phyloP scores from a whole-genome alignment of 768 basidiomycete genomes.

The Podaxis rugospora region DNA sequence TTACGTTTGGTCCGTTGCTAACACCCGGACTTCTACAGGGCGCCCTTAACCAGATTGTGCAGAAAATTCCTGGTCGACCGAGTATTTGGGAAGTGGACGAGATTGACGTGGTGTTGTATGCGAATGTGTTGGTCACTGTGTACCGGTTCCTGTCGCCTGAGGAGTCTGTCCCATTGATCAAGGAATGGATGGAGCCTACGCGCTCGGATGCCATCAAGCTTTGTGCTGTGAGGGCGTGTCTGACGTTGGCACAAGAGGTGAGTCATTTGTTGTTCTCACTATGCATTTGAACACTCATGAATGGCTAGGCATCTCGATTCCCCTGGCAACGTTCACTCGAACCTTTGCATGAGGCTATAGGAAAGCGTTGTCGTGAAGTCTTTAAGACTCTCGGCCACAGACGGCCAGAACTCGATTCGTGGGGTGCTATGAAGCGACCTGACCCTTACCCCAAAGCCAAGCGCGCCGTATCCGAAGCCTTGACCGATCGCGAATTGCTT shows the following conservation, averaged over 20 bases:
- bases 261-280: conserved; percentile 9
- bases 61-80: conserved; percentile 10
- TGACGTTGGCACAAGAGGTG: conserved; percentile 68
- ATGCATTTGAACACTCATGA: background rate
- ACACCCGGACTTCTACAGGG: conserved; percentile 16
- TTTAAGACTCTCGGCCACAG: conserved; percentile 40
- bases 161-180: conserved; percentile 58
- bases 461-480: conserved; percentile 47
- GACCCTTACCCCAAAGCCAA: conserved; percentile 59
- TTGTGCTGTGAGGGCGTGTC: conserved; percentile 67
- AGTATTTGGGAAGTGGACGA: conserved; percentile 65
- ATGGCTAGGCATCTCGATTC: conserved; percentile 43
- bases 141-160: conserved; percentile 67
- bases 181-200: conserved; percentile 66
- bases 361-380: conserved; percentile 47
- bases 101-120: conserved; percentile 72
- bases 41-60: conserved; percentile 10
- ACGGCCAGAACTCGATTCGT: conserved; percentile 58
- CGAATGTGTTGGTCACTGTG: conserved; percentile 67
- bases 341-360: conserved; percentile 41
- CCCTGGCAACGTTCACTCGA: conserved; percentile 53
- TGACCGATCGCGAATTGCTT: conserved; percentile 67
- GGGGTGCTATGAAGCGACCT: conserved; percentile 49
- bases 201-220: conserved; percentile 80
- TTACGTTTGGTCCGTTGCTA: too few species aligned